A percentile compares a stretch with the other conserved stretches of the same genome.
These are phyloP conservation scores for Phanerochaete carnosa DNA, from an alignment of 768 basidiomycete species.

Conservation along the genomic window DNA sequence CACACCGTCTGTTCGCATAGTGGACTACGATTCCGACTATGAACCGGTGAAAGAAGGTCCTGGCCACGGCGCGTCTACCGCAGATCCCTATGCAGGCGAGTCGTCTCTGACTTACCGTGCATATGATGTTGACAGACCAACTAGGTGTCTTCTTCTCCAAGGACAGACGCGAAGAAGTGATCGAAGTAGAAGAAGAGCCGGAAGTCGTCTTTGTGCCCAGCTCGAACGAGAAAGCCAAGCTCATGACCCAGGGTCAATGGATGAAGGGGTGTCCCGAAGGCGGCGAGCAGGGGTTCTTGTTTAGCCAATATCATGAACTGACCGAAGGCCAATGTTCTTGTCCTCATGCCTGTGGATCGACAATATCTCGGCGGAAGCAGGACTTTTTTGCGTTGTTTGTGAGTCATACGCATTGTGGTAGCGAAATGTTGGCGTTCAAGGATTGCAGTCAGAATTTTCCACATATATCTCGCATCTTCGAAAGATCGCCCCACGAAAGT, in stretches of 20 bases:
- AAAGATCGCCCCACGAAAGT: constrained; percentile 54
- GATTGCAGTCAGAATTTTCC: constrained; percentile 65
- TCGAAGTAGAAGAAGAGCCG: constrained; percentile 83
- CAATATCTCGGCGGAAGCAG: constrained; percentile 56
- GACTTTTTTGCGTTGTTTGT: constrained; percentile 87
- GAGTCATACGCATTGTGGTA: constrained; percentile 33
- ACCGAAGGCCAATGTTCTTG: constrained; percentile 62
- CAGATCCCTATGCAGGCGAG: constrained; percentile 87
- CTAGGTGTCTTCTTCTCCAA: constrained; percentile 93
- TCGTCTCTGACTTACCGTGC: not conserved
- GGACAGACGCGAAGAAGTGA: constrained; percentile 86
- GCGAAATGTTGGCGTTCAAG: not conserved
- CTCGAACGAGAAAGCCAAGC: constrained; percentile 45
- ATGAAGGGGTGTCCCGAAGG: constrained; percentile 98
- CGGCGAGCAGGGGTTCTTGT: constrained; percentile 85
- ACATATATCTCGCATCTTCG: constrained; percentile 65
- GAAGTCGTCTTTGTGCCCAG: constrained; percentile 44
- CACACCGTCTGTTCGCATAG: constrained; percentile 20
- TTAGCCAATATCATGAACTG: constrained; percentile 77
- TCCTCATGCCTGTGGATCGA: constrained; percentile 70
- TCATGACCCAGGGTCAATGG: constrained; percentile 91
- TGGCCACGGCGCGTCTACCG: constrained; percentile 46
- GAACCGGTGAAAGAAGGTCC: constrained; percentile 40
- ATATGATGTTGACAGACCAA: constrained; percentile 7
- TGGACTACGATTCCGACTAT: constrained; percentile 83